Evolutionary conservation across 192 early-diverging fungal species (phyloP).

Genomic region (Obelidium mucronatum): DNA sequence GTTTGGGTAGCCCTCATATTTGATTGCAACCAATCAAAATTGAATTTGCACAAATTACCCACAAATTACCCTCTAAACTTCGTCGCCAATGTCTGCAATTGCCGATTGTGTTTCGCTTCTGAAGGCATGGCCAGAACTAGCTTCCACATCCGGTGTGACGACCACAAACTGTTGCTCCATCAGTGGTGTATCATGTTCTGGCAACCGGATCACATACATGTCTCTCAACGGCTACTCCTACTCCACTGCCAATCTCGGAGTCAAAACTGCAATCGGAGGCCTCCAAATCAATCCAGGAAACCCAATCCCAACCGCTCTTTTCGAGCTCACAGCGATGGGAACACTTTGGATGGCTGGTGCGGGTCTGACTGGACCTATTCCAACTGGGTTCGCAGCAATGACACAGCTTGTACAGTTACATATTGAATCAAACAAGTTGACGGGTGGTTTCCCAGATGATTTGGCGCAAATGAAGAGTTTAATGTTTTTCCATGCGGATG

Average conservation of each 20-base stretch:
- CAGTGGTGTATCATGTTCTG: constrained; percentile 1
- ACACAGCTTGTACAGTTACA: neutral
- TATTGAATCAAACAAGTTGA: neutral
- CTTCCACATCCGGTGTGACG: neutral
- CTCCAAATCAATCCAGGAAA: constrained; percentile 9
- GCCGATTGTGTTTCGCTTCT: constrained; percentile 17
- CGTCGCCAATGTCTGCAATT: constrained; percentile 20
- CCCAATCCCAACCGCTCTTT: constrained; percentile 5
- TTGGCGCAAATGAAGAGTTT: neutral
- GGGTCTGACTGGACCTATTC: constrained; percentile 7
- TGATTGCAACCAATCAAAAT: too few species aligned
- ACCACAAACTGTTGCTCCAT: constrained; percentile 21
- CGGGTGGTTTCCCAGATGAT: constrained; percentile 10
- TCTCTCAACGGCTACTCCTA: constrained; percentile 15
- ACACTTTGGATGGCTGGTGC: constrained; percentile 10
- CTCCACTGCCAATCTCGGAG: constrained; percentile 12
- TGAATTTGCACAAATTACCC: too few species aligned
- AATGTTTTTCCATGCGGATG: constrained; percentile 14
- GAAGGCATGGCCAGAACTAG: constrained; percentile 18
- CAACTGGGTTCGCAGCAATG: neutral
- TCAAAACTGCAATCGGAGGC: neutral
- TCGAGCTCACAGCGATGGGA: neutral
- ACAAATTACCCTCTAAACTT: too few species aligned
- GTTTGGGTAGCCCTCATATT: too few species aligned
- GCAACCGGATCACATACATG: constrained; percentile 4